phyloP scores from a whole-genome alignment of 169 alveolate genomes.

The Miamiensis avidus region DNA sequence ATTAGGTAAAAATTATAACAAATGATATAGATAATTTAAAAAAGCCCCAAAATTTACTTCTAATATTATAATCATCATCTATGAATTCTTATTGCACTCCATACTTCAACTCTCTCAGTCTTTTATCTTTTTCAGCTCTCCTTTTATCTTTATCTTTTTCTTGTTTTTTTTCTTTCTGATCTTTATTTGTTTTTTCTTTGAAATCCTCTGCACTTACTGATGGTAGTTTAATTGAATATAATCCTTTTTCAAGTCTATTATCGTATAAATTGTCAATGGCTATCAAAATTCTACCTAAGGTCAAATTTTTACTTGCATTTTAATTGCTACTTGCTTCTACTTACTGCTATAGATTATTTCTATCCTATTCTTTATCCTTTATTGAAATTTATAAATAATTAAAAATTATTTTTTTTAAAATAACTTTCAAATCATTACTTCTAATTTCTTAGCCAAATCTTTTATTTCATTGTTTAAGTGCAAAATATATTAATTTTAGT shows the following conservation, averaged over 20 bases:
- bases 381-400: neutral
- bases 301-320: constrained; percentile 33
- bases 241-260: constrained; percentile 34
- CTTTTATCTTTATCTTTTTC: constrained; percentile 1
- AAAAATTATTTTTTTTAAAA: neutral
- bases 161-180: constrained; percentile 10
- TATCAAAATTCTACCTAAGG: constrained; percentile 45
- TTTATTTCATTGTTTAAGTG: constrained; percentile 63
- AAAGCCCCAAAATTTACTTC: constrained; percentile 12
- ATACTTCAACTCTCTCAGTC: constrained; percentile 20
- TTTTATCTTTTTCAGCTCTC: constrained; percentile 19
- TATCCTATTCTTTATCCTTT: constrained; percentile 32
- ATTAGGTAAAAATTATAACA: neutral
- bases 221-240: constrained; percentile 19
- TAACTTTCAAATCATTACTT: neutral
- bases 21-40: neutral
- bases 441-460: constrained; percentile 32
- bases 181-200: constrained; percentile 10
- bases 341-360: constrained; percentile 24
- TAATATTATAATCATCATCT: constrained; percentile 40
- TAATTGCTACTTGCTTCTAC: constrained; percentile 41
- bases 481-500: constrained; percentile 54
- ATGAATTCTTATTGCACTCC: constrained; percentile 20
- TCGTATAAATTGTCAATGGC: constrained; percentile 48
- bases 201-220: constrained; percentile 25